Base-by-base conservation (phyloP, 805 yeast genomes). In the Lipomyces lipofer region DNA sequence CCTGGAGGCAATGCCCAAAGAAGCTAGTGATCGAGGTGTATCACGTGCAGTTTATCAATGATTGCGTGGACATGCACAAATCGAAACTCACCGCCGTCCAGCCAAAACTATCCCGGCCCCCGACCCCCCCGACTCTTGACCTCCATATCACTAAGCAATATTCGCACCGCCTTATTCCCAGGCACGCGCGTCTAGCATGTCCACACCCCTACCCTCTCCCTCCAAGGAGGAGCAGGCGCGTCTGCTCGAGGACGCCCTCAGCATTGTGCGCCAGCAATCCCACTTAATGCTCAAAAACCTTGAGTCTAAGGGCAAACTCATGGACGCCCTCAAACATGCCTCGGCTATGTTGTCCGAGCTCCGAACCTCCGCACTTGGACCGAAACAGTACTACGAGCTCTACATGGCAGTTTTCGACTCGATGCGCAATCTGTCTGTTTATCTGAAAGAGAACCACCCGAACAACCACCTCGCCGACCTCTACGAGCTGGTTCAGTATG, bases 401-500 rank as follows among this genome's bases (percentile, higher is more conserved):
- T 94, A 92, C 72, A 64, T 65, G 64, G 75, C 85, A 44, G 84
- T 86, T 1, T 91, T 84, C 65, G 98, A 94, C 70, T 85, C 95
- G 0, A 73, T 94, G 67, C 85, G 85, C 33, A 71, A 78, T 38
- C 74, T 94, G 33, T 79, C 90, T 0, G 72, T 74, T 5, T 86
- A 83, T 64, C 72, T 94, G 57, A 76, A 78, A 51, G 86, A 81
- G 27, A 79, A 79, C 52, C 91, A 88, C 66, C 82, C 84, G 10
- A 77, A 78, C 50, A 82, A 82, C 64, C 88, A 86, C 66, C 72
- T 94, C 50, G 88, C 95, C 0, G 98, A 94, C 67, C 76, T 94
- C 49, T 94, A 94, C 68, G 98, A 92, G 65, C 76, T 91, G 68
- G 97, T 92, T 4, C 98, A 94, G 70, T 94, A 94, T 67, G 89